Conservation (phyloP, 805 yeast species). For the Starmerella riodocensis region DNA sequence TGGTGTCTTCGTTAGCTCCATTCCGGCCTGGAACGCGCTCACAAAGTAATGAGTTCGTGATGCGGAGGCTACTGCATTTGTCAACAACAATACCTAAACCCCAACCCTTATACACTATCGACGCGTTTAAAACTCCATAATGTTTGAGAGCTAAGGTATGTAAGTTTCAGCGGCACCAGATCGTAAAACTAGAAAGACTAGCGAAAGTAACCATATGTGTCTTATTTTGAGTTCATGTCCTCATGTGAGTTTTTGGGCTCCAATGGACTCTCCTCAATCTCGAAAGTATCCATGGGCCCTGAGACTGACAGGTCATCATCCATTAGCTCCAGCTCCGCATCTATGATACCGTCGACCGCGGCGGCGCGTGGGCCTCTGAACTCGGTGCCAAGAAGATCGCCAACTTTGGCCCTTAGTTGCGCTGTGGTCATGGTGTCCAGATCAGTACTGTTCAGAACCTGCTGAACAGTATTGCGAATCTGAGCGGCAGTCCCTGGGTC, state of each 20-base stretch:
- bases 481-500: conserved; percentile 23
- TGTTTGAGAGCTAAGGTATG: too few species aligned
- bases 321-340: conserved; percentile 29
- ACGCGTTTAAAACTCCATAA: too few species aligned
- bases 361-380: conserved; percentile 24
- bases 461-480: conserved; percentile 24
- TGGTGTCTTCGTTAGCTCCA: conserved; percentile 6
- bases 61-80: too few species aligned
- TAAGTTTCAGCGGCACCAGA: too few species aligned
- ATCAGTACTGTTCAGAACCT: conserved; percentile 26
- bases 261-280: conserved; percentile 8
- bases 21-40: not conserved
- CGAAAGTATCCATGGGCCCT: conserved; percentile 1
- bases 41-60: not conserved
- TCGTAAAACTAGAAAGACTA: too few species aligned
- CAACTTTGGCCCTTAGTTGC: conserved; percentile 28
- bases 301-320: conserved; percentile 10
- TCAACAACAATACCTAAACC: not conserved
- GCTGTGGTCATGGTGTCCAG: conserved; percentile 28
- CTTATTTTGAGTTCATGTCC: too few species aligned
- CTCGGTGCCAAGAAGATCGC: conserved; percentile 27
- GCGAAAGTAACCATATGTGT: too few species aligned
- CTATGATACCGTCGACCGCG: conserved; percentile 27
- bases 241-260: too few species aligned
- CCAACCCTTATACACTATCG: not conserved